Base-by-base conservation (phyloP, 140 eudicot species). In the Erigeron philadelphicus region DNA sequence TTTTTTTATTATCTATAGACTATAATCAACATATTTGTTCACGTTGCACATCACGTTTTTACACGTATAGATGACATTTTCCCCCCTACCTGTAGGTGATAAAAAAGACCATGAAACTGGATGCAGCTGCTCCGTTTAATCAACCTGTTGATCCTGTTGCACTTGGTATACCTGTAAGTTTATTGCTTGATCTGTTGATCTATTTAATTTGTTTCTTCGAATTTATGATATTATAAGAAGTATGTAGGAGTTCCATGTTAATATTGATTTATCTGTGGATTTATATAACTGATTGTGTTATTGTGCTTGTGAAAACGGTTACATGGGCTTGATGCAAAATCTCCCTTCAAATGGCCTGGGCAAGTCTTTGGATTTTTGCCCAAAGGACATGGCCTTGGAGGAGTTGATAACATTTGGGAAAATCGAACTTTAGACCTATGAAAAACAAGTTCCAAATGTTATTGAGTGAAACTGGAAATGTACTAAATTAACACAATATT, bases 71-170 rank as follows among this genome's bases (percentile, higher is more conserved):
- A 62, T 71, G 44, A 0, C 12, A 21, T 7, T 17, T 38, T 64
- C 48, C 9, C 16, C 12, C 9, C 35, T 12, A 7, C 40, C 11
- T 1, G 38, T 64, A 92, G 98, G 96, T 88, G 41, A 83, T 92
- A 10, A 86, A 73, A 76, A 86, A 84, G 81, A 67, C 87, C 40
- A 92, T 92, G 96, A 84, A 81, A 66, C 71, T 85, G 90, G 95
- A 88, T 75, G 96, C 90, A 53, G 95, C 98, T 19, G 86, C 79
- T 68, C 98, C 96, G 59, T 92, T 92, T 76, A 86, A 88, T 77
- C 80, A 68, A 31, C 98, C 98, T 6, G 96, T 92, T 61, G 82
- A 92, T 72, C 95, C 96, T 35, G 65, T 81, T 75, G 91, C 84
- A 18, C 83, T 90, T 63, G 97, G 83, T 61, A 81, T 88, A 79